Evolutionary conservation across 2,329 filamentous ascomycete species (phyloP), one percentile per base, ranked within the genome.

Genomic region (Elsinoe perseae): DNA sequence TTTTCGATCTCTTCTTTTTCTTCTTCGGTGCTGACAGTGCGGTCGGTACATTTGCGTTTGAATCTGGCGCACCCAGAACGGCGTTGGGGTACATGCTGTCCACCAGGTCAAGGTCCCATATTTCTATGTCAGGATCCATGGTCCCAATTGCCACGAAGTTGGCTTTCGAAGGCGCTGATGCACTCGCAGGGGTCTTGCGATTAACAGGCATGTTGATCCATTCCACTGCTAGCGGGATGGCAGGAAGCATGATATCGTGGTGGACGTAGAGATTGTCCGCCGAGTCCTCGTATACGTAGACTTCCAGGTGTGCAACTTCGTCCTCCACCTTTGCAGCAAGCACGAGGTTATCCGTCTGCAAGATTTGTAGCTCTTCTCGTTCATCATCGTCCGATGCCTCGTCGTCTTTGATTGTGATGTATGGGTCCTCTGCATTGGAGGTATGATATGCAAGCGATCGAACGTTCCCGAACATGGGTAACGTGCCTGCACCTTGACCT

Each of bases 61-160:
- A 60, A 40, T 74, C 75, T 56, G 81, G 83, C 67, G 92, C 87
- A 8, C 93, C 93, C 4, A 98, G 82, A 61, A 98, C 95, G 8
- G 92, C 91, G 68, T 95, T 95, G 20, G 93, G 93, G 68, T 96
- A 98, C 87, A 98, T 95, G 82, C 87, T 88, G 74, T 98, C 93
- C 54, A 98, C 84, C 6, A 90, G 86, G 69, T 98, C 93, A 54
- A 98, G 78, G 68, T 98, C 91, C 93, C 93, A 98, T 55, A 98
- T 84, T 75, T 98, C 93, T 64, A 98, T 98, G 67, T 98, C 93
- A 1, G 93, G 92, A 68, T 97, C 92, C 83, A 97, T 95, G 3
- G 93, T 97, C 57, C 91, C 93, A 34, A 98, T 83, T 4, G 93
- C 93, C 20, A 95, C 91, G 64, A 92, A 96, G 74, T 95, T 98